Evolutionary conservation across 805 yeast genomes (phyloP).

Genomic region (Teunomyces kruisii): DNA sequence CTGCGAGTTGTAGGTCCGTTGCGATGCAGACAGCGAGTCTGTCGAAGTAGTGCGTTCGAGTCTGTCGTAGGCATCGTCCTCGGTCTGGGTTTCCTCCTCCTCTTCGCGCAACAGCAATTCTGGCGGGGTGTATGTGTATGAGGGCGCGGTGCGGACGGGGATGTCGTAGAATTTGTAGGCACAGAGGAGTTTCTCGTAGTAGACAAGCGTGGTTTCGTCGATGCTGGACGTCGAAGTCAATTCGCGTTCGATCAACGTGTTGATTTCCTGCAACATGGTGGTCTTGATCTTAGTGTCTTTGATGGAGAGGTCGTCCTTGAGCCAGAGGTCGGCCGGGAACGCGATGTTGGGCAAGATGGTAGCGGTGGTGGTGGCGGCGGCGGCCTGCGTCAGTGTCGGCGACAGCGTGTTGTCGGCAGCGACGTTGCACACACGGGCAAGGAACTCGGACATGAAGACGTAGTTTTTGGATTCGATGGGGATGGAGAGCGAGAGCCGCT

Average conservation of each 20-base stretch:
- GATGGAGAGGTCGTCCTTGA: slow-evolving; percentile 28
- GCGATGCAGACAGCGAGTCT: slow-evolving; percentile 13
- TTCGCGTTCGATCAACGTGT: slow-evolving; percentile 27
- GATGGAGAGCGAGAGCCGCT: slow-evolving; percentile 24
- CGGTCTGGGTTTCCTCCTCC: slow-evolving; percentile 10
- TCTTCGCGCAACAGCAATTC: slow-evolving; percentile 18
- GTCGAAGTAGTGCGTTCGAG: slow-evolving; percentile 13
- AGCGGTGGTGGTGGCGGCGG: too few species aligned
- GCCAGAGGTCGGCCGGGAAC: slow-evolving; percentile 40
- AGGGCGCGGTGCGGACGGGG: slow-evolving; percentile 3
- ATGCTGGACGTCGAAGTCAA: slow-evolving; percentile 9
- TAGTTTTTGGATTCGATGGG: slow-evolving; percentile 28
- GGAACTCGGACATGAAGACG: slow-evolving; percentile 24
- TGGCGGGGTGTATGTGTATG: slow-evolving; percentile 8
- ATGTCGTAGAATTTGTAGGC: slow-evolving; percentile 34
- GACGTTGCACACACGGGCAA: slow-evolving; percentile 24
- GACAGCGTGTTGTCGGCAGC: not conserved
- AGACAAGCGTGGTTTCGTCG: slow-evolving; percentile 27
- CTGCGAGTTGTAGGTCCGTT: slow-evolving; percentile 10
- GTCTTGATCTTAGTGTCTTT: slow-evolving; percentile 32
- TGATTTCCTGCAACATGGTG: slow-evolving; percentile 31
- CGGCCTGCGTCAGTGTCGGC: too few species aligned
- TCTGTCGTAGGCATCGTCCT: slow-evolving; percentile 17
- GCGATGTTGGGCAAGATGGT: slow-evolving; percentile 29
- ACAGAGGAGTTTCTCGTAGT: slow-evolving; percentile 30